A percentile compares a stretch with the other conserved stretches of the same genome.
Evolutionary conservation across 192 early-diverging fungal species (phyloP).

Genomic region (Tieghemiomyces parasiticus): DNA sequence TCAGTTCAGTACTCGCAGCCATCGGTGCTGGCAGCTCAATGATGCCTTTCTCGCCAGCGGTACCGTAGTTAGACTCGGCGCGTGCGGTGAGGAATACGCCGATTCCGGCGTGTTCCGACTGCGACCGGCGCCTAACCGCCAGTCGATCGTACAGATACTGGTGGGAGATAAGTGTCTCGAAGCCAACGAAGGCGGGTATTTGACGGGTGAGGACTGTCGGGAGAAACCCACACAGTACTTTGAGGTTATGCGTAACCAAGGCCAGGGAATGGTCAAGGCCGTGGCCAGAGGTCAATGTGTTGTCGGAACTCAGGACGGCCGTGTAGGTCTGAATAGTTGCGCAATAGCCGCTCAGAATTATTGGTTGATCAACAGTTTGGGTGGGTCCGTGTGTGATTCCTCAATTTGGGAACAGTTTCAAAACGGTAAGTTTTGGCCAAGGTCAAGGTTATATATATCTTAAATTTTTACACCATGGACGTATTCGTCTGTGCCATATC

Average conservation of each 20-base stretch:
- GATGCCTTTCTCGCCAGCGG: no score
- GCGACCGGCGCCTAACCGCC: neutral
- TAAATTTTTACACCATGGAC: neutral
- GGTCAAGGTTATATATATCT: neutral
- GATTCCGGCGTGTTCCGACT: neutral
- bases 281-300: no score
- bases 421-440: neutral
- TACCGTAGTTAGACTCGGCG: neutral
- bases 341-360: no score
- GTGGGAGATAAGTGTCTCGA: no score
- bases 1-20: neutral
- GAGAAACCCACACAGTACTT: no score
- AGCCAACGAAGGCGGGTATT: no score
- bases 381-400: neutral
- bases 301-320: no score
- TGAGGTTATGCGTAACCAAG: no score
- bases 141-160: neutral
- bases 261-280: no score
- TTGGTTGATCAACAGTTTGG: neutral
- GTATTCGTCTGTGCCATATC: neutral
- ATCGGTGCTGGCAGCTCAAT: neutral
- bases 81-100: neutral
- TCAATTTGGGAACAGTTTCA: neutral
- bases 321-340: no score
- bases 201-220: no score